Conservation (phyloP, 371 early-diverging fungal species). For the Rhizopus microsporus region DNA sequence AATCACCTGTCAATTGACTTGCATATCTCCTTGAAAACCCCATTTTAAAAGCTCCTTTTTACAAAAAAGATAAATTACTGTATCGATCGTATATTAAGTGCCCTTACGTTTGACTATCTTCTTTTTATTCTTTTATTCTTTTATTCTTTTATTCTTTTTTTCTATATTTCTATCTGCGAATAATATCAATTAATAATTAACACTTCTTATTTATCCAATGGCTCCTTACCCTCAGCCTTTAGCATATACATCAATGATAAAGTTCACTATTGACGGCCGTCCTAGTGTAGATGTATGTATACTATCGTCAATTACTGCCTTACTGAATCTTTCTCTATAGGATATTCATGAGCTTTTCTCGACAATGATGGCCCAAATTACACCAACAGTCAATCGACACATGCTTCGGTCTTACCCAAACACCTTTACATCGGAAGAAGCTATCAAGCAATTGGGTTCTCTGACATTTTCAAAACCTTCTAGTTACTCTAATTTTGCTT, state of each 20-base stretch:
- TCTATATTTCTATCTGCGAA: neutral
- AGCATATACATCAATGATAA: slow-evolving; percentile 31
- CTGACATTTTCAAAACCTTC: slow-evolving; percentile 37
- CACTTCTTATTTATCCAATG: neutral
- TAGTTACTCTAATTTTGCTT: neutral
- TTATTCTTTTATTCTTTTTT: slow-evolving; percentile 1
- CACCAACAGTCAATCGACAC: slow-evolving; percentile 24
- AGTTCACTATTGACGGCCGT: slow-evolving; percentile 38
- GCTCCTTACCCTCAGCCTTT: slow-evolving; percentile 2
- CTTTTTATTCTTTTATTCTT: neutral
- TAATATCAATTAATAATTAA: neutral
- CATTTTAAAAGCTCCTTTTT: neutral
- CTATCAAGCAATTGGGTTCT: slow-evolving; percentile 33
- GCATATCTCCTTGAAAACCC: neutral
- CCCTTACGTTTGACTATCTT: neutral
- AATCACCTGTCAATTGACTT: no score
- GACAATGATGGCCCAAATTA: slow-evolving; percentile 12
- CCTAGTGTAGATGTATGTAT: slow-evolving; percentile 34
- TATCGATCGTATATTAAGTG: neutral
- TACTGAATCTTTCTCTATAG: slow-evolving; percentile 5
- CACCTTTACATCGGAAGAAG: slow-evolving; percentile 53
- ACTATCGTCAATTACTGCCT: neutral
- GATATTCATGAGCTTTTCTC: slow-evolving; percentile 29
- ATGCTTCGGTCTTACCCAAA: slow-evolving; percentile 42
- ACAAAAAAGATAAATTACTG: no score